A percentile compares a stretch with the other conserved stretches of the same genome.
Conservation (phyloP, 805 yeast species). For the Metschnikowia borealis region DNA sequence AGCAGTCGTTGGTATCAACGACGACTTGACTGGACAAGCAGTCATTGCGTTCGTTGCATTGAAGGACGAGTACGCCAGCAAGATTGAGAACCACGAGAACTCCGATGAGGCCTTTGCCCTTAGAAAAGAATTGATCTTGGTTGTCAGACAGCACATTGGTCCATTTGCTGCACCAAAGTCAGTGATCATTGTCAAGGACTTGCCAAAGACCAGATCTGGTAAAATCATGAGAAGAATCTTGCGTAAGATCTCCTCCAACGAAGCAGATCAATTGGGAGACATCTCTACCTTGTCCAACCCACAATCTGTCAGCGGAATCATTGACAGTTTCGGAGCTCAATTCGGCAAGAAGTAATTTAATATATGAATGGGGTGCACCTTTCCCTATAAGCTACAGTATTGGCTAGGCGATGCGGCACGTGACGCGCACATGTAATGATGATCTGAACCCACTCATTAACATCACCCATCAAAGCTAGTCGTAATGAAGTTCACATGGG, state of each 20-base stretch:
- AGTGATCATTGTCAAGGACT: conserved; percentile 66
- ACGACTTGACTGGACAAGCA: conserved; percentile 83
- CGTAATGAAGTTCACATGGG: not conserved
- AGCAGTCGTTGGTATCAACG: conserved; percentile 81
- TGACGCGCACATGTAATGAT: not conserved
- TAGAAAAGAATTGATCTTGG: conserved; percentile 61
- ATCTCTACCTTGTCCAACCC: conserved; percentile 76
- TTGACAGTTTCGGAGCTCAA: conserved; percentile 39
- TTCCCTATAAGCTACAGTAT: not conserved
- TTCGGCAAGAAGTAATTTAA: conserved; percentile 36
- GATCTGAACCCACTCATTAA: not conserved
- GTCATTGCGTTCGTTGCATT: conserved; percentile 78
- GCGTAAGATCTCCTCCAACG: conserved; percentile 70
- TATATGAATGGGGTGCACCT: not conserved
- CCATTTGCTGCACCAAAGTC: conserved; percentile 84
- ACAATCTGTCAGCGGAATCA: conserved; percentile 63
- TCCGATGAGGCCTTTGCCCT: conserved; percentile 48
- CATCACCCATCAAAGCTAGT: not conserved
- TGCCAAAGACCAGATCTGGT: conserved; percentile 85
- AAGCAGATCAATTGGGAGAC: conserved; percentile 80
- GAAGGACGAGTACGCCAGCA: conserved; percentile 44
- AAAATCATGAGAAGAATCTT: conserved; percentile 84
- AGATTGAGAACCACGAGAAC: conserved; percentile 26
- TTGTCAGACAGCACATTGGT: conserved; percentile 76
- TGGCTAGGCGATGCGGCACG: not conserved